These are phyloP conservation scores for Exophiala phaeomuriformis DNA, from an alignment of 2,329 filamentous ascomycete genomes.

Conservation along the genomic window DNA sequence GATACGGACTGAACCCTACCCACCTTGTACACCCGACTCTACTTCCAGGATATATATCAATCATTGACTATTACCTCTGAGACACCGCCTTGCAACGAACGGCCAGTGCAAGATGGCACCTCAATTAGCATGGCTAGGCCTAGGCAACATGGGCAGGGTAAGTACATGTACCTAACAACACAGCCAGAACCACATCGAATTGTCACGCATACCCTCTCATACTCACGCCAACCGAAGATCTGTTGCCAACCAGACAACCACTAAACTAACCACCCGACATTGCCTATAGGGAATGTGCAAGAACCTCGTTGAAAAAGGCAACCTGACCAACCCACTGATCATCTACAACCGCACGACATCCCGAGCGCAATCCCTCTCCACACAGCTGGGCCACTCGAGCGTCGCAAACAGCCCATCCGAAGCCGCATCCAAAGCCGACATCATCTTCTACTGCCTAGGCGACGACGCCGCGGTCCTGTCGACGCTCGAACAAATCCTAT, in stretches of 20 bases:
- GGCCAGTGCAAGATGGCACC: constrained; percentile 23
- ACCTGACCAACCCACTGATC: constrained; percentile 62
- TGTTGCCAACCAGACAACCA: not conserved
- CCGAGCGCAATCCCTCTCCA: constrained; percentile 45
- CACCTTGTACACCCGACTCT: too few relatives aligned
- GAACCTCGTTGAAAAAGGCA: constrained; percentile 72
- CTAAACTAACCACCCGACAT: too few relatives aligned
- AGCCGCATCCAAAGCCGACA: constrained; percentile 60
- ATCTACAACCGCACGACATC: constrained; percentile 56
- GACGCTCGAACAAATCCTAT: constrained; percentile 53
- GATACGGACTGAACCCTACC: not conserved
- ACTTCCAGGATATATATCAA: not conserved
- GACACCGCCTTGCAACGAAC: constrained; percentile 33
- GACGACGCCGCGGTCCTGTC: constrained; percentile 67
- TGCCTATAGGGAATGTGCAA: constrained; percentile 65
- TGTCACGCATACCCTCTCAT: not conserved
- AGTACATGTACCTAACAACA: constrained; percentile 28
- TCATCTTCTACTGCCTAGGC: constrained; percentile 74
- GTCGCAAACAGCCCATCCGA: constrained; percentile 59
- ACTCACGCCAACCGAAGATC: not conserved
- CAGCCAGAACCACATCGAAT: not conserved
- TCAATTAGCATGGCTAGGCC: constrained; percentile 68
- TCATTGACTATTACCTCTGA: not conserved
- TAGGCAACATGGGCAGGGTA: constrained; percentile 82
- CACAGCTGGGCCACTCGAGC: constrained; percentile 48